Evolutionary conservation across 306 rosid genomes (phyloP), one percentile per base, ranked within the genome.

Genomic region (Hylodesmum podocarpum): DNA sequence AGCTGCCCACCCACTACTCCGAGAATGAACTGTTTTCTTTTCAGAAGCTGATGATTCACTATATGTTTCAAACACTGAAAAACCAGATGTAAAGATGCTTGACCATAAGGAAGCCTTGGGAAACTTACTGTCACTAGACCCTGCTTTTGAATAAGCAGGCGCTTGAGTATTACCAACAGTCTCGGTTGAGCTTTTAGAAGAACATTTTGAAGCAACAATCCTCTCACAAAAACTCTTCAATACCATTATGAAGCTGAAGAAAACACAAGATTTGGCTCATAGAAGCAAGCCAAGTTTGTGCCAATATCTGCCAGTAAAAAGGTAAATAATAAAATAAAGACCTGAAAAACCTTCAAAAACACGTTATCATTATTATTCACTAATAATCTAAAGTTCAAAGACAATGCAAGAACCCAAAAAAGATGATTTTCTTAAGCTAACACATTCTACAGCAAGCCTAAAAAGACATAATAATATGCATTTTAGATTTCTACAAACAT

Each of bases 41-140:
- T 91, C 97, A 88, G 87, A 83, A 75, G 84, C 37, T 1, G 89
- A 82, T 69, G 92, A 77, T 86, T 89, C 90, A 66, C 91, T 88
- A 79, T 75, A 84, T 73, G 90, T 80, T 88, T 93, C 96, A 87
- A 81, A 86, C 73, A 89, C 80, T 58, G 93, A 80, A 85, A 91
- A 77, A 84, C 89, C 84, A 64, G 98, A 91, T 73, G 93, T 71
- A 79, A 91, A 83, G 86, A 89, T 84, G 88, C 88, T 86, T 87
- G 96, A 88, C 96, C 96, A 91, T 78, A 83, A 82, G 80, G 94
- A 82, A 73, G 88, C 87, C 85, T 88, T 86, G 85, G 87, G 66
- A 86, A 80, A 88, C 84, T 82, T 84, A 77, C 79, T 80, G 77
- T 84, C 83, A 67, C 86, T 73, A 73, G 89, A 71, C 57, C 78